Evolutionary conservation across 108 stramenopile species (phyloP), one percentile per base, ranked within the genome.

Genomic region (Fistulifera solaris): DNA sequence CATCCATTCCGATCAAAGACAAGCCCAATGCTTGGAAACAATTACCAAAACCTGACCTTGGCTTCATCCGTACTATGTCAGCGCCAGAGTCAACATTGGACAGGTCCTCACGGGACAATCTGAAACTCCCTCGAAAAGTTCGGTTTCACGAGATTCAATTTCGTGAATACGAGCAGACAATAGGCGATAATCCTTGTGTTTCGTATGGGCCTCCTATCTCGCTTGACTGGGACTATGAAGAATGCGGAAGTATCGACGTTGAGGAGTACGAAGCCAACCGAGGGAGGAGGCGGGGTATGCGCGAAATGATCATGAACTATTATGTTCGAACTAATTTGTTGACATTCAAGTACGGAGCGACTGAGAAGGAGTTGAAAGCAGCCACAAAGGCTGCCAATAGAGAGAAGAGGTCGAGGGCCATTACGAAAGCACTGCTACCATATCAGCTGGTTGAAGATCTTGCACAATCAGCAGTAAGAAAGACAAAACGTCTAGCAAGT

Each of bases 211-310:
- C 80, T 14, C 84, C 84, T 6, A 68, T 85, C 1, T 52, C 59
- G 10, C 45, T 85, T 8, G 78, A 77, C 28, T 85, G 84, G 84
- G 63, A 82, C 0, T 85, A 80, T 38, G 62, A 63, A 27, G 76
- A 79, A 27, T 26, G 56, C 16, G 56, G 62, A 0, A 19, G 56
- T 3, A 38, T 81, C 2, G 21, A 28, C 16, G n/a, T 85, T 16
- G 64, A 81, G 27, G 67, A 70, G 11, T 85, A 81, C 62, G 84
- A 85, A 59, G 18, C 25, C 2, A 40, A 43, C 16, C 65, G 76
- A 18, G 22, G 31, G 2, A 54, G 50, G 7, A 51, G 83, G 48
- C 56, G 83, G 22, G 59, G 23, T 4, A 21, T 65, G 26, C 38
- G 64, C 19, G 62, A 78, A 40, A 67, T 85, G 70, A 51, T 52